Evolutionary conservation across 2,329 filamentous ascomycete species (phyloP), one percentile per base, ranked within the genome.

Genomic region (Stachybotrys echinatus): DNA sequence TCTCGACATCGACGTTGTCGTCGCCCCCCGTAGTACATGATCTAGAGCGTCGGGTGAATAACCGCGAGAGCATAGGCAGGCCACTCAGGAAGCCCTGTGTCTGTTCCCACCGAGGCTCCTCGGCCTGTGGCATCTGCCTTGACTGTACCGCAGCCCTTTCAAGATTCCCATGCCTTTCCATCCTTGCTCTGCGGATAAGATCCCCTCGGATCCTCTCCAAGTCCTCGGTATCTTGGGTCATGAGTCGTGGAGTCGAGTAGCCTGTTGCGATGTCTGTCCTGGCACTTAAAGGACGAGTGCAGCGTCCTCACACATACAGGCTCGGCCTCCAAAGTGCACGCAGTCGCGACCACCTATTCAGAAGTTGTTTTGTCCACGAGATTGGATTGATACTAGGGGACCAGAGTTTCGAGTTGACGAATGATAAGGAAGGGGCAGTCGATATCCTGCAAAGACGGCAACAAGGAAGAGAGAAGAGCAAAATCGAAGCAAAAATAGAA

Each of bases 201-300:
- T 69, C 60, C 43, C 58, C 58, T 22, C 66, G 58, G 45, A 69
- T 55, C 50, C 58, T 60, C 50, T 69, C 66, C 62, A 68, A 63
- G 20, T 54, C 52, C 31, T 54, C 48, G 14, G 50, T 49, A 38
- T 57, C 57, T 18, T 56, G 38, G 14, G 52, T 45, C 61, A 63
- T 65, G 20, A 23, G 6, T 45, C 20, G 21, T 23, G 42, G n/a
- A n/a, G n/a, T n/a, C n/a, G n/a, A n/a, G n/a, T n/a, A n/a, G n/a
- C n/a, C n/a, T n/a, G n/a, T n/a, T n/a, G n/a, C n/a, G n/a, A n/a
- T n/a, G n/a, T n/a, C n/a, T n/a, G n/a, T n/a, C n/a, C n/a, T n/a
- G n/a, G n/a, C n/a, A n/a, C n/a, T n/a, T n/a, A n/a, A n/a, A n/a
- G n/a, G n/a, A n/a, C n/a, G n/a, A n/a, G n/a, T n/a, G n/a, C n/a